These are phyloP conservation scores for Papiliotrema nemorosa DNA, from an alignment of 1,284 basidiomycete genomes.

Conservation along the genomic window DNA sequence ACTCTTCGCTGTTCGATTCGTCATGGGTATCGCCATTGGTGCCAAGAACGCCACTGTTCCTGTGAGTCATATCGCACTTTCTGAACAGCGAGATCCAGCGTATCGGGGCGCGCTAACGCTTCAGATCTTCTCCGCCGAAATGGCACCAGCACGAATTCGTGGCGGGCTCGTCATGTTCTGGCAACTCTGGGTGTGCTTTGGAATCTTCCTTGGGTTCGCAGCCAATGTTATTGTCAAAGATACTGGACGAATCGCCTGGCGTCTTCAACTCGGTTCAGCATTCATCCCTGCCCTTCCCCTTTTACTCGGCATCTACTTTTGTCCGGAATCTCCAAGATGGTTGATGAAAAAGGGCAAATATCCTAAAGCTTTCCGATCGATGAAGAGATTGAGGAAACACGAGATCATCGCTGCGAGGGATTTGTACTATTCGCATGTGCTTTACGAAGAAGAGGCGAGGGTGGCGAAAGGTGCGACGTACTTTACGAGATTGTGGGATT, in stretches of 20 bases:
- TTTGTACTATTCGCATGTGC: constrained; percentile 57
- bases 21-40: constrained; percentile 50
- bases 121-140: constrained; percentile 49
- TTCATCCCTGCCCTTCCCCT: constrained; percentile 48
- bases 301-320: constrained; percentile 19
- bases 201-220: constrained; percentile 22
- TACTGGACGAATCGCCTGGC: constrained; percentile 44
- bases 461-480: constrained; percentile 52
- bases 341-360: constrained; percentile 58
- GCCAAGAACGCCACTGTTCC: constrained; percentile 48
- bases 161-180: constrained; percentile 55
- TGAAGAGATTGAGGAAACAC: constrained; percentile 61
- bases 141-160: constrained; percentile 51
- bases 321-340: constrained; percentile 34
- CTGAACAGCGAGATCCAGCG: too few relatives aligned
- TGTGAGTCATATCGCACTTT: too few relatives aligned
- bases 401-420: constrained; percentile 70
- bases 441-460: constrained; percentile 62
- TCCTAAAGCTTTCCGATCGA: constrained; percentile 61
- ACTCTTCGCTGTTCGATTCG: constrained; percentile 48
- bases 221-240: constrained; percentile 30
- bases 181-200: constrained; percentile 45
- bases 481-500: constrained; percentile 54
- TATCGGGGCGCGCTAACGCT: too few relatives aligned
- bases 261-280: constrained; percentile 52